Evolutionary conservation across 2,329 filamentous ascomycete species (phyloP), one percentile per base, ranked within the genome.

Genomic region (Ophiostoma tasmaniense): DNA sequence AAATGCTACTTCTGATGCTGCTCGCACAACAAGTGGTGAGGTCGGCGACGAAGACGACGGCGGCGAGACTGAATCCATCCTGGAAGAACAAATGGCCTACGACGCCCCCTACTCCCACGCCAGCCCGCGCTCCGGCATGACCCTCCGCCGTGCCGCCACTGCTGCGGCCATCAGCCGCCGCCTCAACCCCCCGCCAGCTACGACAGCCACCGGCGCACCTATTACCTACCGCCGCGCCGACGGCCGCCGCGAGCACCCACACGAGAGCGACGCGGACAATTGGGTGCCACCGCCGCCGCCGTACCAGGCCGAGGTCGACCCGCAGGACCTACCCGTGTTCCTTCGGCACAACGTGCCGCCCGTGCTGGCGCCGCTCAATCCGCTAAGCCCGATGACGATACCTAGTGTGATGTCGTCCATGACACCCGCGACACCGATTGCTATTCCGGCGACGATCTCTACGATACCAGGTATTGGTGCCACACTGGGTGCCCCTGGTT

Each of bases 261-360:
- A 95, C 76, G 91, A 95, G 77, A 94, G 91, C 72, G 91, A 95
- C 76, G 91, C 91, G 3, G 92, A 95, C 74, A 92, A 93, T 74
- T 96, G 92, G 92, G 90, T 93, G 4, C 90, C 91, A 5, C 92
- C 92, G 5, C 92, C 92, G 10, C 92, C 92, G 2, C 91, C 91
- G 0, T 96, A 96, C 74, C 86, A 88, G 55, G 85, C 86, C 68
- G 87, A 90, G 6, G 66, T 69, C 0, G 85, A 87, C 65, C 85
- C 85, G 0, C 81, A 81, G 11, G 84, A 86, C 73, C 72, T 85
- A 68, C 85, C 85, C 1, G 82, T 79, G 2, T 88, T 87, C 71
- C 73, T 88, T 71, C 83, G 85, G 37, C 82, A 85, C 67, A 73
- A 75, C 66, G 74, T 75, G 10, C 68, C 73, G 2, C 70, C 74